These are phyloP conservation scores for Zygosaccharomyces pseudobailii DNA, from an alignment of 1,139 yeast species.

Conservation along the genomic window DNA sequence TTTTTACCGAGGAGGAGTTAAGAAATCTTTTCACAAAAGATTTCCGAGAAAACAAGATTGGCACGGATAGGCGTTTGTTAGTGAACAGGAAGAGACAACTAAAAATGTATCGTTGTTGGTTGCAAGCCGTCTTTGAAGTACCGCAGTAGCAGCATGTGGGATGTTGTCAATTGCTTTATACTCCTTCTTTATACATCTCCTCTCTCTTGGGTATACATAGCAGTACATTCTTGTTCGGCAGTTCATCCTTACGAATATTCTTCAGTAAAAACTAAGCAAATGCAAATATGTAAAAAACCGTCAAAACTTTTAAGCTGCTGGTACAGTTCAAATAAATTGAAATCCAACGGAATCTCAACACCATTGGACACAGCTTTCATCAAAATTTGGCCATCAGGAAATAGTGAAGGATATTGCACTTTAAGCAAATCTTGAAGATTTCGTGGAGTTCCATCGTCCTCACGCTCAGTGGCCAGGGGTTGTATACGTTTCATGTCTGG, in stretches of 20 bases:
- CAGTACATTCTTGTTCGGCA: not conserved
- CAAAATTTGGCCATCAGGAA: slow-evolving; percentile 35
- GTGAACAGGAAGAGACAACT: slow-evolving; percentile 88
- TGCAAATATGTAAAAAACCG: slow-evolving; percentile 64
- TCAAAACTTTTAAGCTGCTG: slow-evolving; percentile 56
- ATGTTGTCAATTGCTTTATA: not conserved
- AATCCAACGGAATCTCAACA: slow-evolving; percentile 44
- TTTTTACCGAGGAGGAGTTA: slow-evolving; percentile 90
- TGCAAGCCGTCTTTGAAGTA: slow-evolving; percentile 78
- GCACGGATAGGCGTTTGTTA: slow-evolving; percentile 82
- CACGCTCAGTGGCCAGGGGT: slow-evolving; percentile 38
- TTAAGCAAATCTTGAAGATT: slow-evolving; percentile 44
- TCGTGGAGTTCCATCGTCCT: slow-evolving; percentile 17
- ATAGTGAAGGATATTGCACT: slow-evolving; percentile 42
- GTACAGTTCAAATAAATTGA: slow-evolving; percentile 52
- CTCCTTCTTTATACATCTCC: not conserved
- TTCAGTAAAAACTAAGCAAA: slow-evolving; percentile 6
- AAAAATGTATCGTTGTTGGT: slow-evolving; percentile 96
- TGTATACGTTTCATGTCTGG: slow-evolving; percentile 40
- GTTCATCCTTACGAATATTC: slow-evolving; percentile 3
- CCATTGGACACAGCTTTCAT: slow-evolving; percentile 62
- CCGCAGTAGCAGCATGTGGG: slow-evolving; percentile 5
- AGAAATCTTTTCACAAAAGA: slow-evolving; percentile 61
- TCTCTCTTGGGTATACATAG: not conserved
- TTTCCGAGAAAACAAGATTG: slow-evolving; percentile 71